Percentiles rank a stretch among this genome's conserved stretches.
Conservation (phyloP, 805 yeast genomes). For the Kregervanrija delftensis region DNA sequence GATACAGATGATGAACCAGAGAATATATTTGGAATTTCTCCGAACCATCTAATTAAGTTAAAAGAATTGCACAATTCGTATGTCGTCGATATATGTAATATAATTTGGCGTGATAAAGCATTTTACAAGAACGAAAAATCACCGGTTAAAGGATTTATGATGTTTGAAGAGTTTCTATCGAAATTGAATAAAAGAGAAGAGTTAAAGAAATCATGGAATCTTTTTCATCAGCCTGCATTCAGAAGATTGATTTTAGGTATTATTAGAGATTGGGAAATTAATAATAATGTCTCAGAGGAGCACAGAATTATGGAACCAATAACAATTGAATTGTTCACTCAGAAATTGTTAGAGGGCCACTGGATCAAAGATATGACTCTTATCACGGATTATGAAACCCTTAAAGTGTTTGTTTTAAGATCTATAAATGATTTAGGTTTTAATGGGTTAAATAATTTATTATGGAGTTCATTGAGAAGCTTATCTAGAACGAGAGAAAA, state of each 20-base stretch:
- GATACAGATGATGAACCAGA: background rate
- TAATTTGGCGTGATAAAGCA: constrained; percentile 50
- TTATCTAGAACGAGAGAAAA: constrained; percentile 20
- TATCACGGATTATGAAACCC: constrained; percentile 31
- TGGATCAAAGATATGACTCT: constrained; percentile 29
- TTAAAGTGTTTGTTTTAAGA: constrained; percentile 39
- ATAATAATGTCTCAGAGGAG: constrained; percentile 33
- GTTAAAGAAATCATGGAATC: constrained; percentile 23
- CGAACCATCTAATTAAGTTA: constrained; percentile 11
- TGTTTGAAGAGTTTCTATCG: constrained; percentile 27
- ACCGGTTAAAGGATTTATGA: constrained; percentile 33
- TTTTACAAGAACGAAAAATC: constrained; percentile 31
- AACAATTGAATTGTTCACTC: constrained; percentile 33
- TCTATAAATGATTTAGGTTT: constrained; percentile 37
- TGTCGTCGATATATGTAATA: constrained; percentile 49
- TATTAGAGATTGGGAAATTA: constrained; percentile 25
- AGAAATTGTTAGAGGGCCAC: constrained; percentile 20
- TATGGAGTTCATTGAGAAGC: constrained; percentile 49
- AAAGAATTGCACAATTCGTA: constrained; percentile 39
- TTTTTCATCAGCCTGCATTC: constrained; percentile 49
- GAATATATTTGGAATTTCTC: background rate
- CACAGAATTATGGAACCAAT: constrained; percentile 48
- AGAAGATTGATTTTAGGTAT: constrained; percentile 36
- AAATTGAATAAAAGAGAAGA: constrained; percentile 22
- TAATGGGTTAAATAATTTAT: constrained; percentile 39